Base-by-base conservation (phyloP, 129 eudicot genomes). In the Lactuca sativa region DNA sequence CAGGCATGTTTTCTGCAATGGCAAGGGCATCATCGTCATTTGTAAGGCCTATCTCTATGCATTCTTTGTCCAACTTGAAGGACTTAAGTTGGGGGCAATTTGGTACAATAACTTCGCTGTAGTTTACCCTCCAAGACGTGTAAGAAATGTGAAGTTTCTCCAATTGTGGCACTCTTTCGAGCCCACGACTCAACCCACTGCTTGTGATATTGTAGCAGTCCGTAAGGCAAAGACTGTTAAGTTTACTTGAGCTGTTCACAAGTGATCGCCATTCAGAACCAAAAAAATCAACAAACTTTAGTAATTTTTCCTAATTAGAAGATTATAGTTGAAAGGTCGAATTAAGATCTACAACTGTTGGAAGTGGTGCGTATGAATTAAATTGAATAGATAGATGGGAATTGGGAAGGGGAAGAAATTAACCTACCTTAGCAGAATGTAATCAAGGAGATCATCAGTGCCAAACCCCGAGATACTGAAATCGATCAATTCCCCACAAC, bases 1-100 rank as follows among this genome's bases (percentile, higher is more conserved):
- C 12, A 9, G 48, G 48, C 48, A 87, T 87, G 77, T 32, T 78
- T n/a, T 48, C 59, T 2, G 85, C 86, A 56, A 87, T 74, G 52
- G 86, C 80, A 40, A 77, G 18, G 13, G 95, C 87, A n/a, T 87
- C 76, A 5, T 41, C 78, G 7, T 76, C 85, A 43, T 64, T 9
- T 7, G 21, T 18, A 18, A 18, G 21, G 21, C 21, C 21, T 18
- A 18, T 18, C 21, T 18, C 21, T 18, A 18, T 18, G 21, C 21
- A 18, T 12, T 18, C 21, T 18, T 57, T 33, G 59, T 80, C 78
- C 51, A 81, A 69, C 37, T 59, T 71, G 59, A 83, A 83, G 48
- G 48, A 41, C 48, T 9, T 41, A 12, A 86, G 71, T 7, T 2
- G 21, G 30, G 82, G 85, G 54, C 85, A 83, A 33, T 7, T 67